Evolutionary conservation across 1,139 yeast genomes (phyloP).

Genomic region (Kazachstania sp.): DNA sequence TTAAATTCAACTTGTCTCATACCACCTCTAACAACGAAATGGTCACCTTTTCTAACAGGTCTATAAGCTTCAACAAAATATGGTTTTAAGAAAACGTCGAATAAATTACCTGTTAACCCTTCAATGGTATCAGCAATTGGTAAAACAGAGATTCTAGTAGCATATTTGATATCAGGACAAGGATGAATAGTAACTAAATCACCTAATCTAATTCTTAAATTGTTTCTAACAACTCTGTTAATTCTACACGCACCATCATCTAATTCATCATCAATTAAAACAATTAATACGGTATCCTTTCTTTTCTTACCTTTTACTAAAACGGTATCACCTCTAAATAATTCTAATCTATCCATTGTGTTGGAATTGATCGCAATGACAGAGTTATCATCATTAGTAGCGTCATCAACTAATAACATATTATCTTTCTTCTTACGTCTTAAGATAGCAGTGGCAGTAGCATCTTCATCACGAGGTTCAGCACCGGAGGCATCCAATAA

Average conservation of each 20-base stretch:
- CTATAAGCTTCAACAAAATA: slow-evolving; percentile 98
- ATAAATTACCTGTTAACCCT: slow-evolving; percentile 95
- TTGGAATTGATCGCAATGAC: slow-evolving; percentile 90
- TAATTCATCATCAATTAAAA: slow-evolving; percentile 91
- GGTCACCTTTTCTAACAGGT: slow-evolving; percentile 97
- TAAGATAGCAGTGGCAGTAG: slow-evolving; percentile 93
- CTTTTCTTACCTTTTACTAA: slow-evolving; percentile 96
- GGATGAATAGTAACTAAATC: slow-evolving; percentile 88
- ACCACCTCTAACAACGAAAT: slow-evolving; percentile 94
- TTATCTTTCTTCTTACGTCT: slow-evolving; percentile 98
- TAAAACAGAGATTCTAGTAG: slow-evolving; percentile 82
- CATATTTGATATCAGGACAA: slow-evolving; percentile 96
- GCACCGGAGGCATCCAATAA: slow-evolving; percentile 50
- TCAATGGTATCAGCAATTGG: slow-evolving; percentile 98
- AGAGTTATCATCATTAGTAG: slow-evolving; percentile 93
- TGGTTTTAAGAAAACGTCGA: slow-evolving; percentile 94
- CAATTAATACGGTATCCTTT: slow-evolving; percentile 95
- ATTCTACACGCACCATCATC: slow-evolving; percentile 92
- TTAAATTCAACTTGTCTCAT: slow-evolving; percentile 99
- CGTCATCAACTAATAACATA: slow-evolving; percentile 86
- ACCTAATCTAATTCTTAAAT: slow-evolving; percentile 88
- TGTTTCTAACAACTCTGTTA: slow-evolving; percentile 93
- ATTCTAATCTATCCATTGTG: slow-evolving; percentile 90
- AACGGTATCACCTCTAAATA: slow-evolving; percentile 97
- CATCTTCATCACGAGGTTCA: slow-evolving; percentile 55